Evolutionary conservation across 371 early-diverging fungal genomes (phyloP).

Genomic region (Lichtheimia corymbifera): DNA sequence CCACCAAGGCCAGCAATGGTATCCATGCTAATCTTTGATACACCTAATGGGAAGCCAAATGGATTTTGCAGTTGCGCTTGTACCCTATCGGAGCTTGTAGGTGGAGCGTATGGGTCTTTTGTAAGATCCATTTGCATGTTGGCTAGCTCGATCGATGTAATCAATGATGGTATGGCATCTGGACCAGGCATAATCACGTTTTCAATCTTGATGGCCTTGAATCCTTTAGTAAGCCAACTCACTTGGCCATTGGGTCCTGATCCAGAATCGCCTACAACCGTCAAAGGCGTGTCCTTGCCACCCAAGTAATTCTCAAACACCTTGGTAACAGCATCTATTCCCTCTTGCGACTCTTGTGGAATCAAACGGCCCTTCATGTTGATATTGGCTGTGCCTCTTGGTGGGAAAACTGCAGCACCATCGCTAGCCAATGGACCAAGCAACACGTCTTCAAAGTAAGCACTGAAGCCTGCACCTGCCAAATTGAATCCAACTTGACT

Average conservation of each 20-base stretch:
- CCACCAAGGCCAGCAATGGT: conserved; percentile 31
- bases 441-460: conserved; percentile 21
- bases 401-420: conserved; percentile 27
- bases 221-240: conserved; percentile 56
- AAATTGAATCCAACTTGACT: conserved; percentile 50
- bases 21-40: conserved; percentile 47
- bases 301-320: conserved; percentile 54
- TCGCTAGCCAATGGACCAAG: conserved; percentile 33
- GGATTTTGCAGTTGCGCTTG: conserved; percentile 51
- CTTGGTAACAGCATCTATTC: conserved; percentile 44
- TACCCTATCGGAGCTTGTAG: conserved; percentile 46
- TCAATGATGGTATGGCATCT: conserved; percentile 33
- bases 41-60: conserved; percentile 54
- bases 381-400: conserved; percentile 20
- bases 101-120: conserved; percentile 46
- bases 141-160: conserved; percentile 46
- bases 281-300: conserved; percentile 41
- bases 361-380: conserved; percentile 48
- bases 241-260: conserved; percentile 53
- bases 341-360: conserved; percentile 37
- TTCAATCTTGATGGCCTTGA: conserved; percentile 49
- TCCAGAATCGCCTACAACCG: conserved; percentile 50
- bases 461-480: conserved; percentile 24
- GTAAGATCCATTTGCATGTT: conserved; percentile 56
- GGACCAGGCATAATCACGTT: conserved; percentile 53